Evolutionary conservation across 371 early-diverging fungal species (phyloP).

Genomic region (Rhizopus delemar): DNA sequence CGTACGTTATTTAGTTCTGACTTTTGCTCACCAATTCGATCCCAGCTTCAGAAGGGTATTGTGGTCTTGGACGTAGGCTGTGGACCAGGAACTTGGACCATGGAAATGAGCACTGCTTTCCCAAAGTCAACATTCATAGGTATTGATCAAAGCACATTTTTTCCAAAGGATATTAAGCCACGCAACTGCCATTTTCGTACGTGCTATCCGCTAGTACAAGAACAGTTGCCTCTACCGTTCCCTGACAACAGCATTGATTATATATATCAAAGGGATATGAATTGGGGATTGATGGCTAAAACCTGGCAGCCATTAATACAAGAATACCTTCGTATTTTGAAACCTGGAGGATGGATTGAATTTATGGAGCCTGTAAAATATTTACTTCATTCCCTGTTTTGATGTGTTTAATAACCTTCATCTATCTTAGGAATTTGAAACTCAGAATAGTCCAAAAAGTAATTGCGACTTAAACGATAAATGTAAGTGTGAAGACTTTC

Average conservation of each 20-base stretch:
- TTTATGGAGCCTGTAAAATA: conserved; percentile 35
- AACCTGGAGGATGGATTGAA: conserved; percentile 55
- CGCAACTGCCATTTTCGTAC: conserved; percentile 47
- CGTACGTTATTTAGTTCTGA: conserved; percentile 49
- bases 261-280: conserved; percentile 48
- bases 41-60: conserved; percentile 38
- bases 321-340: conserved; percentile 43
- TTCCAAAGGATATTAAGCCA: conserved; percentile 46
- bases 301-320: conserved; percentile 38
- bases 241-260: conserved; percentile 53
- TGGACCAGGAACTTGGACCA: conserved; percentile 51
- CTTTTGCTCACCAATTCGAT: conserved; percentile 36
- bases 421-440: conserved; percentile 35
- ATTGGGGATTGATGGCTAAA: conserved; percentile 34
- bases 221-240: conserved; percentile 32
- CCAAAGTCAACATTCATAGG: conserved; percentile 47
- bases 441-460: conserved; percentile 35
- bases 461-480: conserved; percentile 44
- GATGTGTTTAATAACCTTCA: too few relatives aligned
- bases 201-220: conserved; percentile 23
- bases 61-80: conserved; percentile 50
- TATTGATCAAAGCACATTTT: conserved; percentile 33
- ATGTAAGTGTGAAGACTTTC: conserved; percentile 28
- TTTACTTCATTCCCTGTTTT: too few relatives aligned
- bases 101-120: conserved; percentile 49